Evolutionary conservation across 2,329 filamentous ascomycete genomes (phyloP), one percentile per base, ranked within the genome.

Genomic region (Neonectria ditissima): DNA sequence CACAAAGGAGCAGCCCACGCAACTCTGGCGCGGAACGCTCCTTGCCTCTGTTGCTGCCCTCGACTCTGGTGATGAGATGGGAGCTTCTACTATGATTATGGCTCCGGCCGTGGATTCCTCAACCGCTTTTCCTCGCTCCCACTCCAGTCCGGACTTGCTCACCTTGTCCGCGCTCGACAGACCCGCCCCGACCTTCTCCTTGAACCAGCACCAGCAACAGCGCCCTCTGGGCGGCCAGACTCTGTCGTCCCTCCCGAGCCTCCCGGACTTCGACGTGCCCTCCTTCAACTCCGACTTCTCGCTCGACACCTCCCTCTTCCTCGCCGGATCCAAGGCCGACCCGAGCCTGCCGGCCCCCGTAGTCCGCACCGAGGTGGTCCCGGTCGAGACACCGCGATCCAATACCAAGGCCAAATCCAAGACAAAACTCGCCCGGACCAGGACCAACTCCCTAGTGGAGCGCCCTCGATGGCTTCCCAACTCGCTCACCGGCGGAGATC

Each of bases 391-490:
- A 41, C 65, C 59, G 54, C 66, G 57, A 59, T 58, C 63, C 22
- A 69, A 69, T 47, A 63, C 65, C 32, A 65, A 64, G 44, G 16
- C 55, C 34, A 51, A 59, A 32, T 45, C 52, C 26, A 44, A 54
- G 41, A n/a, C 55, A 51, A 63, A 62, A 24, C 51, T 67, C 32
- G 65, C 65, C 74, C 75, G 68, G 63, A 75, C 73, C 67, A 83
- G 81, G 74, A 82, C 80, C 68, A 81, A 76, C 65, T 82, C 84
- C 45, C 76, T 85, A 52, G 79, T 83, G 57, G 83, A 83, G 63
- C 80, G 83, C 57, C 83, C 82, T 4, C 81, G 82, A 63, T 88
- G 86, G 86, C 80, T 87, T 62, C 79, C 81, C 14, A 78, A 78
- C 71, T 81, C 83, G 24, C 84, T 80, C 66, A 79, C 81, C 13